Base-by-base conservation (phyloP, 177 flowering plant genomes). In the Telopea speciosissima region DNA sequence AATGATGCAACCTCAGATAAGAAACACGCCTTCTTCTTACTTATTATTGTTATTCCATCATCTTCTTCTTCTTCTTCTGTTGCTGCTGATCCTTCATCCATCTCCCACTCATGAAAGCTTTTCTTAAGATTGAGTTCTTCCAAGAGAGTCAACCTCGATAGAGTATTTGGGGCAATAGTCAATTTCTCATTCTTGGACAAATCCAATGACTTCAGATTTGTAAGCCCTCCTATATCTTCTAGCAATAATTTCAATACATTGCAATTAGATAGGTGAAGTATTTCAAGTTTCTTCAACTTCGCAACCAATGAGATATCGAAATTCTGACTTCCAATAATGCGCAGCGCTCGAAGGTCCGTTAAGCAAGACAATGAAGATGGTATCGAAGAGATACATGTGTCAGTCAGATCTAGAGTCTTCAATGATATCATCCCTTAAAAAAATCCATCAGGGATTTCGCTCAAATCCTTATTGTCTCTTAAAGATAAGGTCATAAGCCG, bases 291-390 rank as follows among this genome's bases (percentile, higher is more conserved):
- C 31, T 28, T 28, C 56, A 22, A 73, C 33, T 60, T 21, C 56
- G 65, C 33, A 76, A 49, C 14, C 44, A 49, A 70, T 65, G 16
- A 76, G 66, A 2, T 23, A 4, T 7, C 45, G 6, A 45, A 79
- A 49, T 0, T 79, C 71, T 60, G 6, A 12, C 28, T 73, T 26
- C 16, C 3, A 0, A 16, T 71, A 70, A 1, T 14, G 65, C 68
- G 68, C 44, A 79, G 63, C 2, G 75, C 61, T 12, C 22, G 75
- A 59, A 79, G 79, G 62, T 65, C 71, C 3, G 0, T 12, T 3
- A 79, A 68, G 16, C 11, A n/a, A 17, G 0, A 0, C 10, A 70
- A 24, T 24, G 77, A 73, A 11, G 60, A 3, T 5, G 74, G 81
- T 28, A 73, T 16, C 5, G 65, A 24, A 6, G 67, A 19, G n/a